Base-by-base conservation (phyloP, 2,329 filamentous ascomycete species). In the Colletotrichum lindemuthianum region DNA sequence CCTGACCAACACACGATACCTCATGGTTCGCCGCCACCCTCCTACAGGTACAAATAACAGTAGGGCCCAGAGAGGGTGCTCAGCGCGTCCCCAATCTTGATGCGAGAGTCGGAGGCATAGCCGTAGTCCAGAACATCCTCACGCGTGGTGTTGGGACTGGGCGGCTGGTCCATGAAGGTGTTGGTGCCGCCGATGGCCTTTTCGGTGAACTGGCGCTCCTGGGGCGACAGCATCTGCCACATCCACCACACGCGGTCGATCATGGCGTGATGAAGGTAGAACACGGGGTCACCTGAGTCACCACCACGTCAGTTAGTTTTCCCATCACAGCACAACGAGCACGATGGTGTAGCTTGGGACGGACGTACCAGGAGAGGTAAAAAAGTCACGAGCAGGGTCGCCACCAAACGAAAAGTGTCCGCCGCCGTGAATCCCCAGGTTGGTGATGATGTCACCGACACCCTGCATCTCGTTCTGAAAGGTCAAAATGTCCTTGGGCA, bases 381-480 rank as follows among this genome's bases (percentile, higher is more conserved):
- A 79, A 45, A 79, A 75, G 52, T 80, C 78, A 7, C 73, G 73
- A 37, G 76, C 79, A 1, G 78, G 79, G 60, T 82, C 80, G 41
- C 79, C 80, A 0, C 67, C 55, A 33, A 68, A 47, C 0, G 66
- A 11, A 15, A 59, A 66, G 34, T 68, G 66, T 3, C 66, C 63
- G 34, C 59, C 66, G 6, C 45, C 63, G 39, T 68, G 66, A 1
- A 68, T 73, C 68, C 77, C 73, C 7, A 74, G 70, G 12, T 69
- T 73, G 12, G 69, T 73, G 8, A 57, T 24, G 24, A 24, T 24
- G 24, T 24, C 24, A 61, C 33, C 69, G 36, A 73, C 56, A 60
- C 72, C 76, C 69, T 84, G 80, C 79, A 84, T 81, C 47, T 69
- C 69, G 66, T 74, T 76, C 72, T 84, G 80, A 71, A 84, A 84